Percentiles rank a stretch among this genome's conserved stretches.
phyloP scores from a whole-genome alignment of 139 green algal genomes.

The Coccomyxa sp. region DNA sequence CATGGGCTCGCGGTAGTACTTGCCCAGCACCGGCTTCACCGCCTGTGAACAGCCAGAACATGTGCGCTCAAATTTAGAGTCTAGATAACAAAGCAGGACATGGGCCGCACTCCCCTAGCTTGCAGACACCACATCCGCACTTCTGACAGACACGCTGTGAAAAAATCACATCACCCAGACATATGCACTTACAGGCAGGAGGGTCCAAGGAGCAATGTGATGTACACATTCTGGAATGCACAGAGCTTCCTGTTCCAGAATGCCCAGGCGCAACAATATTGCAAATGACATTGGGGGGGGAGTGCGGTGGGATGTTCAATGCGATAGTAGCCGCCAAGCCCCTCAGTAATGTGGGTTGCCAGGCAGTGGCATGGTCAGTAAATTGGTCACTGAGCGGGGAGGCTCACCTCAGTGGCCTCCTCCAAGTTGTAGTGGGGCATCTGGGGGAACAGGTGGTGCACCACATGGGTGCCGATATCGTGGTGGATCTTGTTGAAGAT shows the following conservation, averaged over 20 bases:
- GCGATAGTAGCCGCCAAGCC: not conserved
- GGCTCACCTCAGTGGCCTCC: constrained; percentile 70
- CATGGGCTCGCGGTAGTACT: constrained; percentile 87
- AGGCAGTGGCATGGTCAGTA: too few species aligned
- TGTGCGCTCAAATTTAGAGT: not conserved
- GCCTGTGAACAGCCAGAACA: constrained; percentile 18
- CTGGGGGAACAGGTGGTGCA: constrained; percentile 94
- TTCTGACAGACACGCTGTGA: not conserved
- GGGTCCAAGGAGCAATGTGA: too few species aligned
- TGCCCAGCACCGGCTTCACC: constrained; percentile 84
- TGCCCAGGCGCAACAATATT: not conserved
- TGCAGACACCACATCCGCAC: not conserved
- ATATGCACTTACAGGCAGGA: too few species aligned
- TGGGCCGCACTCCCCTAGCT: too few species aligned
- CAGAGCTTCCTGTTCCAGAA: not conserved
- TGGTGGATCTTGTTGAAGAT: constrained; percentile 98
- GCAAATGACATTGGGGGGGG: not conserved
- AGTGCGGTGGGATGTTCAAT: not conserved
- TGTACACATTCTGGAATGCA: not conserved
- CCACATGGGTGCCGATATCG: constrained; percentile 93
- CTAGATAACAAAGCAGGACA: too few species aligned
- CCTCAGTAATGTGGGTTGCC: not conserved
- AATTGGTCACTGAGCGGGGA: not conserved
- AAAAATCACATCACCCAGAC: too few species aligned
- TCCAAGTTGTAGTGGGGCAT: constrained; percentile 95